These are phyloP conservation scores for Primulina eburnea DNA, from an alignment of 257 asterid genomes.

Conservation along the genomic window DNA sequence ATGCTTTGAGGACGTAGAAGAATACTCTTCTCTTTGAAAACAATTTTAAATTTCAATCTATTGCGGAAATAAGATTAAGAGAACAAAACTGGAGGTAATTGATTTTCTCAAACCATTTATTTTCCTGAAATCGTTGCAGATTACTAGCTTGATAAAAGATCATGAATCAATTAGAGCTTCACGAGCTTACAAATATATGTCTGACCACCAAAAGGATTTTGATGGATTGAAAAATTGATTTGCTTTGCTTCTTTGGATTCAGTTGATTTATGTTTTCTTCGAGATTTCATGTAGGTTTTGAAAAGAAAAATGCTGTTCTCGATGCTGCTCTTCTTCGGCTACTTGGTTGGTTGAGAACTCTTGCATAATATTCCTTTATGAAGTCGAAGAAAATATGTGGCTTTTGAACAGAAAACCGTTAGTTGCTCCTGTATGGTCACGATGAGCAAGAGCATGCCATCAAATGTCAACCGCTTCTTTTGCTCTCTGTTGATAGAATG, in stretches of 20 bases:
- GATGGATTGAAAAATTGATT: neutral
- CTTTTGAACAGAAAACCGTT: constrained; percentile 11
- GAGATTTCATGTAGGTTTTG: constrained; percentile 50
- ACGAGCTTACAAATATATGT: neutral
- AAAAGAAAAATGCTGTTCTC: constrained; percentile 62
- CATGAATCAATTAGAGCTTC: constrained; percentile 1
- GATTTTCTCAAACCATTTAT: neutral
- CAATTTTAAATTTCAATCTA: neutral
- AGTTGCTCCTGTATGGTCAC: constrained; percentile 10
- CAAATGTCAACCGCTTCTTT: constrained; percentile 15
- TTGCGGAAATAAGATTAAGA: neutral
- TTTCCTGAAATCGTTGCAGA: neutral
- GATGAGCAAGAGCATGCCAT: constrained; percentile 22
- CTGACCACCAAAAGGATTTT: neutral
- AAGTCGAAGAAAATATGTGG: neutral
- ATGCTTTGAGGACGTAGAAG: neutral
- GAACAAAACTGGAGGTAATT: neutral
- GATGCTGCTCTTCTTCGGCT: constrained; percentile 71
- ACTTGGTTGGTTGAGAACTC: constrained; percentile 86
- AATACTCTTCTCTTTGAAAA: neutral
- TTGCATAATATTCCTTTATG: constrained; percentile 47
- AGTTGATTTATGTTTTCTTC: constrained; percentile 10
- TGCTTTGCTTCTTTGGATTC: neutral
- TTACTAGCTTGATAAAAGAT: neutral
- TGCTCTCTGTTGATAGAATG: constrained; percentile 15